Conservation (phyloP, 2,329 filamentous ascomycete genomes). For the Fusarium domesticum region DNA sequence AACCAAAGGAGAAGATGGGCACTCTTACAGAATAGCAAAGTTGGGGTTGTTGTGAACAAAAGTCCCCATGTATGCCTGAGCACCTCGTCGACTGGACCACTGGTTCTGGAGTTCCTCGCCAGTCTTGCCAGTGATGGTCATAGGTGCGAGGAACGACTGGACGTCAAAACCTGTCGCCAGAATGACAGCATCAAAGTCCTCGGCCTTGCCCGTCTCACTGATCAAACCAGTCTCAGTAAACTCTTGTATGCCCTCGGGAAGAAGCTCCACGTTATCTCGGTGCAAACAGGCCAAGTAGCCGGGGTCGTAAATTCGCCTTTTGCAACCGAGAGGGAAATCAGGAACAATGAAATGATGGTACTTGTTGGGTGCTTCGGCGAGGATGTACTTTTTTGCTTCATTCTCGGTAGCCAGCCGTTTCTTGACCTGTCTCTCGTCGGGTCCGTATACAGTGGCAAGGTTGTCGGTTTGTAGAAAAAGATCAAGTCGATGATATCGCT, state of each 20-base stretch:
- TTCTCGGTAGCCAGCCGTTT: slow-evolving; percentile 6
- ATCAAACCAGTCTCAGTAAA: slow-evolving; percentile 24
- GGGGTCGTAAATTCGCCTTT: slow-evolving; percentile 32
- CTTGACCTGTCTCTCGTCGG: slow-evolving; percentile 2
- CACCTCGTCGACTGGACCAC: slow-evolving; percentile 25
- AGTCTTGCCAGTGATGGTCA: slow-evolving; percentile 26
- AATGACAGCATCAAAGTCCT: slow-evolving; percentile 27
- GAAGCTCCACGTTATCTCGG: slow-evolving; percentile 24
- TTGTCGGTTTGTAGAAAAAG: slow-evolving; percentile 26
- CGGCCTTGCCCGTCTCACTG: neutral
- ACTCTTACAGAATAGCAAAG: slow-evolving; percentile 26
- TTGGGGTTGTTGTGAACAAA: slow-evolving; percentile 33
- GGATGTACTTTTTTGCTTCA: slow-evolving; percentile 18
- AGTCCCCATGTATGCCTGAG: slow-evolving; percentile 32
- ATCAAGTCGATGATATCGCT: slow-evolving; percentile 6
- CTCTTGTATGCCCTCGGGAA: slow-evolving; percentile 19
- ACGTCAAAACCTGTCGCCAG: slow-evolving; percentile 30
- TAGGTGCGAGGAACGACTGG: slow-evolving; percentile 25
- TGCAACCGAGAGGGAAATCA: slow-evolving; percentile 29
- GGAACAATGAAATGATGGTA: slow-evolving; percentile 28
- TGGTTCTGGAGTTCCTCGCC: slow-evolving; percentile 25
- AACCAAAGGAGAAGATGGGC: neutral
- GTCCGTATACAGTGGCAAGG: slow-evolving; percentile 13
- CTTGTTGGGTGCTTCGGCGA: slow-evolving; percentile 20
- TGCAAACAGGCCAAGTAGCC: slow-evolving; percentile 30